Evolutionary conservation across 108 stramenopile genomes (phyloP), one percentile per base, ranked within the genome.

Genomic region (Cyclotella distinguenda): DNA sequence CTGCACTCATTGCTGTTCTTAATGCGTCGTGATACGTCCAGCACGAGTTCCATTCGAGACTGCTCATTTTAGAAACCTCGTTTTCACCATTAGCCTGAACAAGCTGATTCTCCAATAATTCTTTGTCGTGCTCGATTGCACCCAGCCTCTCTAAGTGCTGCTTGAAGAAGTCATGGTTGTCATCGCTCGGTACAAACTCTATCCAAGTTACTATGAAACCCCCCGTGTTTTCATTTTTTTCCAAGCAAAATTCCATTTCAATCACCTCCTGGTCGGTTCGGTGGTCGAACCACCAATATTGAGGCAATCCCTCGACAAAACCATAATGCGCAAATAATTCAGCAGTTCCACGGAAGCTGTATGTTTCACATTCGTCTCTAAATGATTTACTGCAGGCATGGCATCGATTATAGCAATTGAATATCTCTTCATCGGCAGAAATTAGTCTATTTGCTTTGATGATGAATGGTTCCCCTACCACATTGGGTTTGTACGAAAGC

Each of bases 361-460:
- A 70, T 6, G 79, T 75, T 48, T 70, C 74, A 62, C 68, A 80
- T 55, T 48, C 54, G 21, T 18, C 53, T 53, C 53, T 11, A 26
- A 18, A 25, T 32, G 25, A 38, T 50, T 4, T 55, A 43, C 76
- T 69, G 60, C 79, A 80, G 9, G 11, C 25, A 39, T 59, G 64
- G 68, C 79, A 80, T 18, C 73, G 33, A 28, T 75, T 80, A 44
- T 80, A 80, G 18, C 60, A 42, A 52, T 72, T 80, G 68, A 69
- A 80, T 7, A 80, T 59, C 19, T 80, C 72, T 53, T 75, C 79
- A 8, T 60, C 68, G 10, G 60, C 49, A 36, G 35, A 27, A 19
- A 80, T 80, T 27, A 35, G 59, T 64, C 53, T 69, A 3, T 45
- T 54, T 34, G 76, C 68, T n/a, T 64, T 35, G 34, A 77, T 64